Evolutionary conservation across 1,284 basidiomycete species (phyloP).

Genomic region (Leccinum solheimii): DNA sequence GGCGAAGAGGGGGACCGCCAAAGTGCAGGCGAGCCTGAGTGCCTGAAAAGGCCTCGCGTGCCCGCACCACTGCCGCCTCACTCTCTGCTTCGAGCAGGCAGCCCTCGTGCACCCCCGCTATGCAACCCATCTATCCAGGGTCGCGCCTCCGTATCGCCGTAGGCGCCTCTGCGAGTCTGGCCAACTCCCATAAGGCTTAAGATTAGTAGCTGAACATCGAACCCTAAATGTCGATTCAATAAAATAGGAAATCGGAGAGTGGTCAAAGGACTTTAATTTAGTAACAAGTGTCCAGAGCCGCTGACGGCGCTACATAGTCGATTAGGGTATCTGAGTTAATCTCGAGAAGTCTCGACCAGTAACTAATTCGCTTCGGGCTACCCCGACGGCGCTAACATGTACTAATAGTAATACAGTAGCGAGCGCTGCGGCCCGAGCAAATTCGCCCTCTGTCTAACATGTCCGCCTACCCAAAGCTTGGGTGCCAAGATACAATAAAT

Average conservation of each 20-base stretch:
- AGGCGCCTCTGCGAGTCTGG: too few species aligned
- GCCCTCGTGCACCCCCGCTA: neutral
- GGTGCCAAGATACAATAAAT: neutral
- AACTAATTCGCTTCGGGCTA: neutral
- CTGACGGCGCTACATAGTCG: neutral
- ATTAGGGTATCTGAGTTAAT: neutral
- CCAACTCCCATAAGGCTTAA: neutral
- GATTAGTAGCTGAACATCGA: too few species aligned
- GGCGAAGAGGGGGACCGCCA: too few species aligned
- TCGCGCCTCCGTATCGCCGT: neutral
- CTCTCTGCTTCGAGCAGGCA: neutral
- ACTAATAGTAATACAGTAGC: neutral
- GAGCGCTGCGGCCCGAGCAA: neutral
- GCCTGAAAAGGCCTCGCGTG: neutral
- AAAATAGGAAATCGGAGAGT: neutral
- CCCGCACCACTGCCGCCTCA: neutral
- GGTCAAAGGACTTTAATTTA: neutral
- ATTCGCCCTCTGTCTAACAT: neutral
- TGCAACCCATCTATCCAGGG: neutral
- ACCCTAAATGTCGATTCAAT: too few species aligned
- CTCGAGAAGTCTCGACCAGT: neutral
- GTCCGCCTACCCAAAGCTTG: neutral
- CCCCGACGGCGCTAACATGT: neutral
- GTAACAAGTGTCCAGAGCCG: neutral
- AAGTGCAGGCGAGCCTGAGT: neutral